A percentile compares a stretch with the other conserved stretches of the same genome.
Evolutionary conservation across 371 early-diverging fungal species (phyloP).

Genomic region (Smittium mucronatum): DNA sequence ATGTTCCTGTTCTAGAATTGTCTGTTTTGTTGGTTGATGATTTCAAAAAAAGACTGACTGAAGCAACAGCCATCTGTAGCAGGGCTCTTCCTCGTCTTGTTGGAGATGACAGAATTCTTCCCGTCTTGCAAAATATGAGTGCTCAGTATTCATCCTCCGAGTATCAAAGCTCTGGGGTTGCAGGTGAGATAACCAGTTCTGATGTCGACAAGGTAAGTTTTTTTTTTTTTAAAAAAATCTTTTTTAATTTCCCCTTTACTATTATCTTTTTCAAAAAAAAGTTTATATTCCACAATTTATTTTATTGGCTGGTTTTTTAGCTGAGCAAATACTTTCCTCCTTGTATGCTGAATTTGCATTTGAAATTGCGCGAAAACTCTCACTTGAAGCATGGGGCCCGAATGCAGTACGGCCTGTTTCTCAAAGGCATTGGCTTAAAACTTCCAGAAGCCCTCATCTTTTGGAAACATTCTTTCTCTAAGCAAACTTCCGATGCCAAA

Average conservation of each 20-base stretch:
- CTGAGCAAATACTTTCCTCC: slow-evolving; percentile 63
- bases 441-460: slow-evolving; percentile 83
- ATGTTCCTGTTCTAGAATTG: slow-evolving; percentile 63
- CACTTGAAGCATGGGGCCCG: slow-evolving; percentile 84
- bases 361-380: slow-evolving; percentile 47
- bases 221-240: not conserved
- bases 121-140: slow-evolving; percentile 72
- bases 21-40: slow-evolving; percentile 61
- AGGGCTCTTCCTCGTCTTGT: slow-evolving; percentile 75
- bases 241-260: not conserved
- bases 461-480: slow-evolving; percentile 68
- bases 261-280: no score
- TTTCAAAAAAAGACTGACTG: slow-evolving; percentile 47
- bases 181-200: slow-evolving; percentile 44
- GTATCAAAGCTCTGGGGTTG: slow-evolving; percentile 32
- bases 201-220: slow-evolving; percentile 47
- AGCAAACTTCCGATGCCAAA: slow-evolving; percentile 64
- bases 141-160: slow-evolving; percentile 59
- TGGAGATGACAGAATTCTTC: slow-evolving; percentile 83
- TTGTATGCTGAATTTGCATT: slow-evolving; percentile 80
- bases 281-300: no score
- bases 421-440: slow-evolving; percentile 86
- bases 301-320: not conserved
- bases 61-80: slow-evolving; percentile 50
- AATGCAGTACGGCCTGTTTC: slow-evolving; percentile 84